Evolutionary conservation across 176 grass and related monocot genomes (phyloP).

Genomic region (Avena sativa): DNA sequence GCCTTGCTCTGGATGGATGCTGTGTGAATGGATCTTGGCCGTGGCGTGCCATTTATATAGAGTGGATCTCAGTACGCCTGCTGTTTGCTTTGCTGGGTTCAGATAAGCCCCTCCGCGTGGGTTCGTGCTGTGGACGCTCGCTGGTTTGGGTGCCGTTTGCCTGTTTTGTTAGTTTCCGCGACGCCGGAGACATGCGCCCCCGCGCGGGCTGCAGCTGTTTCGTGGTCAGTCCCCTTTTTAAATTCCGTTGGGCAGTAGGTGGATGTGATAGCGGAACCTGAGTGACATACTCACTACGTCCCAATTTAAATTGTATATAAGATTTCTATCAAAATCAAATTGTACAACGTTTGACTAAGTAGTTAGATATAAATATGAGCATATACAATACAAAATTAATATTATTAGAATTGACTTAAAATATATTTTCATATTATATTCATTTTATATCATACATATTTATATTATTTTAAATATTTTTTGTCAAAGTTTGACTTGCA

Average conservation of each 20-base stretch:
- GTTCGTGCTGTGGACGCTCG: not conserved
- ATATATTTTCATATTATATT: no score
- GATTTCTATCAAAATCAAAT: no score
- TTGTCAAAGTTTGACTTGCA: no score
- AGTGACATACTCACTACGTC: no score
- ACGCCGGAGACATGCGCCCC: not conserved
- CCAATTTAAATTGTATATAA: no score
- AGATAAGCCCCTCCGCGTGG: not conserved
- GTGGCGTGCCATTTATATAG: slow-evolving; percentile 17
- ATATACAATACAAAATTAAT: no score
- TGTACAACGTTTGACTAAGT: no score
- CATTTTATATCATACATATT: no score
- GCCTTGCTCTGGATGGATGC: slow-evolving; percentile 18
- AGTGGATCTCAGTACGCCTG: not conserved
- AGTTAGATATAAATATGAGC: no score
- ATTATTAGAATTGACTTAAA: no score
- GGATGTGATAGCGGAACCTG: not conserved
- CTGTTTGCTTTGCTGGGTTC: not conserved
- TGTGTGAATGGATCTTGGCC: not conserved
- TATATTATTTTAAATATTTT: no score
- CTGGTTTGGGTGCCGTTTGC: not conserved
- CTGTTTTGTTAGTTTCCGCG: not conserved
- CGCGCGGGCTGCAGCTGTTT: not conserved
- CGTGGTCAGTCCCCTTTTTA: not conserved
- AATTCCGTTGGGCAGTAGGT: not conserved